A percentile compares a stretch with the other conserved stretches of the same genome.
phyloP scores from a whole-genome alignment of 2,329 filamentous ascomycete species.

The Lecanicillium sp. region DNA sequence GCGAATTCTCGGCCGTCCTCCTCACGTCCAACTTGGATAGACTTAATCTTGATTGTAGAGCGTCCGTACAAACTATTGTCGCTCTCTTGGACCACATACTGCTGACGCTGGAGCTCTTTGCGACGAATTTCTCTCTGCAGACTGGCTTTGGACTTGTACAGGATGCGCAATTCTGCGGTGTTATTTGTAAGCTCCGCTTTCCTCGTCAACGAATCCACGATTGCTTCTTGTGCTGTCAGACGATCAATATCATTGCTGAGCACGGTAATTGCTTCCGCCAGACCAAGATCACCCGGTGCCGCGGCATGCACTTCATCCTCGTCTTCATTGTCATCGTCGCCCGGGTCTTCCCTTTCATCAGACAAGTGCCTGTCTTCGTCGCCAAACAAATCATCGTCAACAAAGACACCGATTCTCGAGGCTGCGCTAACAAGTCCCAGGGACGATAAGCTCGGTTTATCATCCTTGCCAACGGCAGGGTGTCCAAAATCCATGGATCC shows the following conservation, averaged over 20 bases:
- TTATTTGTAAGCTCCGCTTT: constrained; percentile 98
- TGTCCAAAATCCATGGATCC: constrained; percentile 54
- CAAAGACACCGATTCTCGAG: constrained; percentile 85
- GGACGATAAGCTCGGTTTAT: constrained; percentile 84
- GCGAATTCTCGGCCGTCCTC: constrained; percentile 92
- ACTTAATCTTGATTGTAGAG: constrained; percentile 83
- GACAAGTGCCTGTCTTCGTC: constrained; percentile 82
- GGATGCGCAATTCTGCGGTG: constrained; percentile 81
- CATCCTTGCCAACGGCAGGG: constrained; percentile 32
- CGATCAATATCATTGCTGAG: constrained; percentile 90
- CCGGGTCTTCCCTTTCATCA: constrained; percentile 74
- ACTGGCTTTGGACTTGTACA: constrained; percentile 90
- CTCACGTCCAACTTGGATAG: constrained; percentile 85
- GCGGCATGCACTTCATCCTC: constrained; percentile 89
- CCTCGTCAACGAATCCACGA: constrained; percentile 83
- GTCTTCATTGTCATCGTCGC: constrained; percentile 50
- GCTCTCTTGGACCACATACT: constrained; percentile 95
- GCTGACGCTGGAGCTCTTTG: constrained; percentile 92
- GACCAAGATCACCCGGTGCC: constrained; percentile 84
- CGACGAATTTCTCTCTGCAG: constrained; percentile 85
- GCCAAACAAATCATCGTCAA: constrained; percentile 86
- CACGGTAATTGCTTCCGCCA: constrained; percentile 85
- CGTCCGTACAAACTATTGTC: constrained; percentile 95
- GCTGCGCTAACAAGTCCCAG: constrained; percentile 84
- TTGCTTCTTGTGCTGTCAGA: constrained; percentile 77